phyloP scores from a whole-genome alignment of 305 asterid species.

The Fraxinus sp. region DNA sequence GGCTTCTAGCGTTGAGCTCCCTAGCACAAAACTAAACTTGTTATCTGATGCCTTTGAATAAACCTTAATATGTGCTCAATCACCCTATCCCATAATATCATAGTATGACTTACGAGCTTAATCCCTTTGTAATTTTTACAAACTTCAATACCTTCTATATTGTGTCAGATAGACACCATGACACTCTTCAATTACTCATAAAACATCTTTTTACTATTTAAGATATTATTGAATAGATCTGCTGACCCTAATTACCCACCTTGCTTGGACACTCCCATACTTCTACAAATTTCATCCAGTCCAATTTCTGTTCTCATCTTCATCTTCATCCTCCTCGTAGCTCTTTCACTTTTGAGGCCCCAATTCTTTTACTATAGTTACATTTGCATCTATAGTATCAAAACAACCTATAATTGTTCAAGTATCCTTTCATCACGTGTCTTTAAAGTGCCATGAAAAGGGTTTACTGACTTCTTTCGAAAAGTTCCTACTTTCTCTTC shows the following conservation, averaged over 20 bases:
- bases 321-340: background rate
- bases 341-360: background rate
- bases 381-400: background rate
- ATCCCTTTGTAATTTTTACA: background rate
- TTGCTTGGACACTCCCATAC: background rate
- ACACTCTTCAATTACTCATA: background rate
- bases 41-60: background rate
- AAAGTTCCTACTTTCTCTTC: background rate
- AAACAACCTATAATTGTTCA: background rate
- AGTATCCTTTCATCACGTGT: background rate
- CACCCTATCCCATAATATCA: background rate
- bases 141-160: background rate
- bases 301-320: background rate
- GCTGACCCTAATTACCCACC: background rate
- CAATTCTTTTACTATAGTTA: background rate
- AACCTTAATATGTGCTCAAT: background rate
- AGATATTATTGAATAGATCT: background rate
- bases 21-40: background rate
- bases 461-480: background rate
- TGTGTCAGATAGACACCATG: background rate
- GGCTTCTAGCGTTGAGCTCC: background rate
- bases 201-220: background rate
- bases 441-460: background rate
- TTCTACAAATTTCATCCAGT: background rate
- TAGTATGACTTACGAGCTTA: background rate